A percentile compares a stretch with the other conserved stretches of the same genome.
Conservation (phyloP, 2,329 filamentous ascomycete species). For the Ambrosiella cleistominuta region DNA sequence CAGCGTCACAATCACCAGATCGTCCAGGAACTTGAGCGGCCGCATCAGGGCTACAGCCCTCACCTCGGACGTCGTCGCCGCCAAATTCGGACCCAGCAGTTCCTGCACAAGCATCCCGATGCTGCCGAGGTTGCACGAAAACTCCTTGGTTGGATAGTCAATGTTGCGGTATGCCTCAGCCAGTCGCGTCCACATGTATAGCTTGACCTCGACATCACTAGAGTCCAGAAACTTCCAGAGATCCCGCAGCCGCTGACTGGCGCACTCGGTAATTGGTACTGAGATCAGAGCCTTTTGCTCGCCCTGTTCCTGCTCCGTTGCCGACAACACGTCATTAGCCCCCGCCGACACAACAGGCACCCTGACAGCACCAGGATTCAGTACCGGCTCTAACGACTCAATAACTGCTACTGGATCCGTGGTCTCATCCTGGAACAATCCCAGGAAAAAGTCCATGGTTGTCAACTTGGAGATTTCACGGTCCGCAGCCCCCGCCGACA, state of each 20-base stretch:
- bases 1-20: constrained; percentile 55
- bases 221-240: constrained; percentile 71
- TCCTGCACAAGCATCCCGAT: constrained; percentile 64
- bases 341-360: constrained; percentile 6
- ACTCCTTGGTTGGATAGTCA: constrained; percentile 68
- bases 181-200: constrained; percentile 84
- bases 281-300: background rate
- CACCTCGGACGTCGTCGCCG: constrained; percentile 39
- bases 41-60: constrained; percentile 54
- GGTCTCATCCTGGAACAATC: constrained; percentile 68
- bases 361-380: constrained; percentile 51
- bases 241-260: constrained; percentile 46
- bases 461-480: constrained; percentile 82
- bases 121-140: constrained; percentile 71
- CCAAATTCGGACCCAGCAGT: constrained; percentile 44
- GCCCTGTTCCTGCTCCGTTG: no score
- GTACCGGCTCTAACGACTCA: constrained; percentile 77
- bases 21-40: constrained; percentile 63
- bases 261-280: constrained; percentile 32
- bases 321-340: no score
- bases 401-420: constrained; percentile 72
- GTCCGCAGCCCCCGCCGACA: constrained; percentile 69
- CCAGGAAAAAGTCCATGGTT: constrained; percentile 91
- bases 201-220: constrained; percentile 63
- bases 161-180: constrained; percentile 77